Evolutionary conservation across 1,284 basidiomycete genomes (phyloP).

Genomic region (Earliella scabrosa): DNA sequence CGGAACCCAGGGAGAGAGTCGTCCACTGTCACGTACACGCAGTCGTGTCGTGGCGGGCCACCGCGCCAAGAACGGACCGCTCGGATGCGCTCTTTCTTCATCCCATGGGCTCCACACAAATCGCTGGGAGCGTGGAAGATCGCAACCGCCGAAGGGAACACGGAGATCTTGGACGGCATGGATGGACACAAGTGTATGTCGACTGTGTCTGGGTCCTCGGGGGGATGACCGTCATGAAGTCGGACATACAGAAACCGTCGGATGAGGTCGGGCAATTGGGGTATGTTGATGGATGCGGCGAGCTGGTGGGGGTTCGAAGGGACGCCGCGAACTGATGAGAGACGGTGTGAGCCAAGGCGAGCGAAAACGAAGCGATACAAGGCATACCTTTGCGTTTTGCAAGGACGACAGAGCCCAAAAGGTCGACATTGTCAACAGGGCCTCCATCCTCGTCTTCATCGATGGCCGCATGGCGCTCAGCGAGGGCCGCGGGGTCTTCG

Average conservation of each 20-base stretch:
- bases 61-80: slow-evolving; percentile 19
- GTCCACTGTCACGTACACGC: slow-evolving; percentile 7
- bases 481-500: no score
- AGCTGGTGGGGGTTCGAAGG: no score
- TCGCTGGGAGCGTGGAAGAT: slow-evolving; percentile 34
- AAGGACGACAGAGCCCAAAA: no score
- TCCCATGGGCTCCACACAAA: slow-evolving; percentile 24
- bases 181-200: not conserved
- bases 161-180: not conserved
- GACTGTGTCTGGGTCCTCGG: no score
- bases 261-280: not conserved
- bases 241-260: not conserved
- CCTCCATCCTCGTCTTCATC: no score
- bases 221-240: not conserved
- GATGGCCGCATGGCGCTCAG: no score
- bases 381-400: no score
- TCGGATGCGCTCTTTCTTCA: slow-evolving; percentile 30
- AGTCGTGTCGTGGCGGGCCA: slow-evolving; percentile 6
- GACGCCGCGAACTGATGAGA: no score
- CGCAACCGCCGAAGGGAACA: slow-evolving; percentile 21
- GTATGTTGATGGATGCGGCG: not conserved
- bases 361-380: no score
- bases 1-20: not conserved
- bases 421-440: no score
- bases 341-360: no score